These are phyloP conservation scores for Cymodocea nodosa DNA, from an alignment of 116 monocot species.

Conservation along the genomic window DNA sequence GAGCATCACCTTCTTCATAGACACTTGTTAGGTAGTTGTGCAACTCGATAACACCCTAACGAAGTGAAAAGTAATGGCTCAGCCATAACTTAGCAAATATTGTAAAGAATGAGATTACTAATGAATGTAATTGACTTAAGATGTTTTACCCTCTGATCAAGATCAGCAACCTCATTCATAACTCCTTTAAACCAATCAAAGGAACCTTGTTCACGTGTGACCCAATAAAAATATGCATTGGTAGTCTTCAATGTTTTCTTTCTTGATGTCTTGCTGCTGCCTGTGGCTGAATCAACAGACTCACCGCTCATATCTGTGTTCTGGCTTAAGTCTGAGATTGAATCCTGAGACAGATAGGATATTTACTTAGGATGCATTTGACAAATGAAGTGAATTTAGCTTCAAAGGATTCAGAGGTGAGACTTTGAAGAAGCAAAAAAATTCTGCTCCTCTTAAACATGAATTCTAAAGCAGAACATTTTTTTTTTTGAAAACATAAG, in stretches of 20 bases:
- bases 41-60: conserved; percentile 86
- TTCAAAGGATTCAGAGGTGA: too few species aligned
- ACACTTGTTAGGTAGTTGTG: conserved; percentile 95
- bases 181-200: conserved; percentile 98
- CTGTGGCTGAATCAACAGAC: conserved; percentile 31
- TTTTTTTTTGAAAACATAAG: too few species aligned
- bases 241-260: conserved; percentile 63
- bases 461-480: too few species aligned
- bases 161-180: conserved; percentile 86
- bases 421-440: too few species aligned
- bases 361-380: background rate
- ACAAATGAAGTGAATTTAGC: too few species aligned
- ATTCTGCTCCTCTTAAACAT: too few species aligned
- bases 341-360: conserved; percentile 25
- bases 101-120: background rate
- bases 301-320: conserved; percentile 12
- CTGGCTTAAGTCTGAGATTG: conserved; percentile 27
- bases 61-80: background rate
- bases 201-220: conserved; percentile 88
- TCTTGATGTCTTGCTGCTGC: conserved; percentile 10
- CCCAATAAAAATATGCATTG: conserved; percentile 98
- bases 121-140: background rate
- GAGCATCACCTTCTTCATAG: conserved; percentile 12
- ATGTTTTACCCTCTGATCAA: conserved; percentile 70
- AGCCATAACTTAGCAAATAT: background rate